A percentile compares a stretch with the other conserved stretches of the same genome.
phyloP scores from a whole-genome alignment of 2,329 filamentous ascomycete genomes.

The Fusarium sp. region DNA sequence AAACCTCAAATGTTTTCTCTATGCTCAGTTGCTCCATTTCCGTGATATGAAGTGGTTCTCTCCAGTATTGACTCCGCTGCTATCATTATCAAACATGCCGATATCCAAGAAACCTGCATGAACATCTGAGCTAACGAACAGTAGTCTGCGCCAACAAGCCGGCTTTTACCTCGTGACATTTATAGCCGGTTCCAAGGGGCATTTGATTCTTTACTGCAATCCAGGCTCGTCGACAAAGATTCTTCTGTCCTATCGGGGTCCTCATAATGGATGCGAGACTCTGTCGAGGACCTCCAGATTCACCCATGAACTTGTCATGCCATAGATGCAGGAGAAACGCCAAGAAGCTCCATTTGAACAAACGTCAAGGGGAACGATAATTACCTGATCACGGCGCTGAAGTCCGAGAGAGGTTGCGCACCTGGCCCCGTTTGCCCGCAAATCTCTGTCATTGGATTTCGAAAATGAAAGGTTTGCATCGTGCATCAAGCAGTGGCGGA shows the following conservation, averaged over 20 bases:
- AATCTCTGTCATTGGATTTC: slow-evolving; percentile 3
- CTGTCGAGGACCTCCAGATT: background rate
- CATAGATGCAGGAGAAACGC: background rate
- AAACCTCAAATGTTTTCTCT: slow-evolving; percentile 13
- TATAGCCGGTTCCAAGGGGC: background rate
- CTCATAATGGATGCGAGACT: background rate
- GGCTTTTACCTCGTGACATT: background rate
- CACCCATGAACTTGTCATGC: background rate
- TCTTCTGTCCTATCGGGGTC: background rate
- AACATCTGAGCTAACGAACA: slow-evolving; percentile 10
- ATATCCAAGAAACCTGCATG: slow-evolving; percentile 2
- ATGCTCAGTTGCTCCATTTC: slow-evolving; percentile 16
- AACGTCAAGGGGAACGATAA: slow-evolving; percentile 2
- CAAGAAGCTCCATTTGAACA: background rate
- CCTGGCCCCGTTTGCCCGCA: slow-evolving; percentile 10
- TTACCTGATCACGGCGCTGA: slow-evolving; percentile 9
- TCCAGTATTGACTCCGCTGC: slow-evolving; percentile 11
- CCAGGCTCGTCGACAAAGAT: background rate
- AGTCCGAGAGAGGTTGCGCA: background rate
- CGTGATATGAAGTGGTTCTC: slow-evolving; percentile 25
- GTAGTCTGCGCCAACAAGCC: background rate
- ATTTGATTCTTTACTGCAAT: background rate
- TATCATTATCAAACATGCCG: background rate
- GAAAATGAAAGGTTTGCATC: slow-evolving; percentile 2
- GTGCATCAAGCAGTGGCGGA: slow-evolving; percentile 14